phyloP scores from a whole-genome alignment of 2,329 filamentous ascomycete genomes.

The Sporothrix euskadiensis region DNA sequence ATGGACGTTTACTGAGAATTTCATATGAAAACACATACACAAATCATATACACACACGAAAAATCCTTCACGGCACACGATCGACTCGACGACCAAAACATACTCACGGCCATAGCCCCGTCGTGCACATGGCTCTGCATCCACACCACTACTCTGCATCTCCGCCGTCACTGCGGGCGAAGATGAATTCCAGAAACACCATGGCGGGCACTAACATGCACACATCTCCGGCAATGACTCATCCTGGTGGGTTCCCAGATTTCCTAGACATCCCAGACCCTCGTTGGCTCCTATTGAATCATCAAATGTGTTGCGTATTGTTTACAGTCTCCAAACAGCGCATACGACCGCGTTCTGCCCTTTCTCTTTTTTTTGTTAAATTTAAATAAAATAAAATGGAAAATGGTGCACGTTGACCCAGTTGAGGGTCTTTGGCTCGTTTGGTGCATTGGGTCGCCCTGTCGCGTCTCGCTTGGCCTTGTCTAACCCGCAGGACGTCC shows the following conservation, averaged over 20 bases:
- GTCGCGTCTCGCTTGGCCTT: slow-evolving; percentile 13
- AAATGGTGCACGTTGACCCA: neutral
- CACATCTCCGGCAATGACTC: slow-evolving; percentile 20
- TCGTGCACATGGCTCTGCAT: slow-evolving; percentile 5
- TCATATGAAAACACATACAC: neutral
- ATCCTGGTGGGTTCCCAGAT: neutral
- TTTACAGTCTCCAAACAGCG: neutral
- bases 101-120: neutral
- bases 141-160: neutral
- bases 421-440: neutral
- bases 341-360: neutral
- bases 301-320: neutral
- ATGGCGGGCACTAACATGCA: neutral
- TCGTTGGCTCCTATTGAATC: neutral
- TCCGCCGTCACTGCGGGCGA: slow-evolving; percentile 1
- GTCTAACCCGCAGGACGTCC: slow-evolving; percentile 3
- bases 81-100: neutral
- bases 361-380: too few species aligned
- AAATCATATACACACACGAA: neutral
- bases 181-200: slow-evolving; percentile 5
- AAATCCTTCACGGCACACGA: neutral
- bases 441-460: slow-evolving; percentile 3
- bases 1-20: neutral
- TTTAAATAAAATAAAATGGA: too few species aligned
- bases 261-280: neutral